phyloP scores from a whole-genome alignment of 1,284 basidiomycete species.

The Psilocybe mexicana region DNA sequence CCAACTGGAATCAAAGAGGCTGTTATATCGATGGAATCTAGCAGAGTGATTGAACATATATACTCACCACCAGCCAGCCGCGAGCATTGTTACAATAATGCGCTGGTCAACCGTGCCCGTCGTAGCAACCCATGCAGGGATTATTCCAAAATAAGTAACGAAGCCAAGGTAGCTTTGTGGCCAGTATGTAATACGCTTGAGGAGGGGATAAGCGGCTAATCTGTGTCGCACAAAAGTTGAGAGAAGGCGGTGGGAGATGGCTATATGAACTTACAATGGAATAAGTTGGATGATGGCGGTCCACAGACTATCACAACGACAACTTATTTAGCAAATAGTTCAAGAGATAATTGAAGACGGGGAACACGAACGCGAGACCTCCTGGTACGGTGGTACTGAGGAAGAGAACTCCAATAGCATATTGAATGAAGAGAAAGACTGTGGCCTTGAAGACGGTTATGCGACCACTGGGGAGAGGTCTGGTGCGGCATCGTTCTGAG shows the following conservation, averaged over 20 bases:
- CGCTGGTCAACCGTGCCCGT: constrained; percentile 38
- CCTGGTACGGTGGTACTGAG: constrained; percentile 37
- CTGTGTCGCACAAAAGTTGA: constrained; percentile 20
- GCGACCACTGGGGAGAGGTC: constrained; percentile 50
- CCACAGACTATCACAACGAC: constrained; percentile 31
- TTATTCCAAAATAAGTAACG: constrained; percentile 54
- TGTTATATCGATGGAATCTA: neutral
- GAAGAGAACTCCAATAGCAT: constrained; percentile 42
- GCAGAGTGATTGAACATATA: neutral
- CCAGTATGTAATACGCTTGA: constrained; percentile 69
- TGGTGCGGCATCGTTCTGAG: constrained; percentile 44
- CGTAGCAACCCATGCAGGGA: constrained; percentile 48
- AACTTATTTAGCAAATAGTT: neutral
- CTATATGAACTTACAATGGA: constrained; percentile 40
- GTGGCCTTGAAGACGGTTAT: constrained; percentile 43
- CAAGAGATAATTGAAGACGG: neutral
- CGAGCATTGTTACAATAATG: constrained; percentile 37
- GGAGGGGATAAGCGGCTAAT: constrained; percentile 49
- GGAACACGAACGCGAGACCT: constrained; percentile 37
- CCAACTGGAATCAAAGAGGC: constrained; percentile 42
- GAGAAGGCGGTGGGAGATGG: neutral
- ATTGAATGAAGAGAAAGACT: constrained; percentile 42
- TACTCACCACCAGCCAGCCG: constrained; percentile 48
- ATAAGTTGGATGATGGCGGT: constrained; percentile 47
- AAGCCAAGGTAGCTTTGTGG: constrained; percentile 77